Evolutionary conservation across 371 early-diverging fungal species (phyloP).

Genomic region (Nosema muscidifuracis): DNA sequence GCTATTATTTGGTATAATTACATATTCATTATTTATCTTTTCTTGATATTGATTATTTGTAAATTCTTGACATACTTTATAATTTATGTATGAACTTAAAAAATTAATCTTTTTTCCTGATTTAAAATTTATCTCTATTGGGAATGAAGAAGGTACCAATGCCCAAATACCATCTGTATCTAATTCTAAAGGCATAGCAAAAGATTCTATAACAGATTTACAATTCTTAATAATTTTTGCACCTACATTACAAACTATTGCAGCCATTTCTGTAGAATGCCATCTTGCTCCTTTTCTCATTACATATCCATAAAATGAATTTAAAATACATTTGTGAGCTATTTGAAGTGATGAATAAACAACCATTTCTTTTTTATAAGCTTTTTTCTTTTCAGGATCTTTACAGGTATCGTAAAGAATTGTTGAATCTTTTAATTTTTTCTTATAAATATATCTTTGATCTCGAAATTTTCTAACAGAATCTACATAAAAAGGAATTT

Average conservation of each 20-base stretch:
- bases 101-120: slow-evolving; percentile 71
- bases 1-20: slow-evolving; percentile 75
- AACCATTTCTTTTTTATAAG: too few relatives aligned
- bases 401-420: too few relatives aligned
- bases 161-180: slow-evolving; percentile 99
- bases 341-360: too few relatives aligned
- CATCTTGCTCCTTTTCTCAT: slow-evolving; percentile 98
- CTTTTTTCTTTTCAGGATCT: too few relatives aligned
- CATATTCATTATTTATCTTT: slow-evolving; percentile 65
- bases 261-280: slow-evolving; percentile 99
- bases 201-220: slow-evolving; percentile 76
- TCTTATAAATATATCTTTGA: too few relatives aligned
- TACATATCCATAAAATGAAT: slow-evolving; percentile 98
- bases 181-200: slow-evolving; percentile 89
- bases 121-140: slow-evolving; percentile 71
- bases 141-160: slow-evolving; percentile 81
- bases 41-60: slow-evolving; percentile 91
- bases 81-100: slow-evolving; percentile 91
- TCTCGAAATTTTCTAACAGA: slow-evolving; percentile 93
- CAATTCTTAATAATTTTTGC: slow-evolving; percentile 92
- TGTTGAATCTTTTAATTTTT: too few relatives aligned
- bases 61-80: slow-evolving; percentile 83
- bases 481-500: slow-evolving; percentile 95
- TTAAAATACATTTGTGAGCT: slow-evolving; percentile 86
- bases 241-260: slow-evolving; percentile 88